Percentiles rank a stretch among this genome's conserved stretches.
These are phyloP conservation scores for Trypethelium eluteriae DNA, from an alignment of 495 filamentous ascomycete genomes.

Conservation along the genomic window DNA sequence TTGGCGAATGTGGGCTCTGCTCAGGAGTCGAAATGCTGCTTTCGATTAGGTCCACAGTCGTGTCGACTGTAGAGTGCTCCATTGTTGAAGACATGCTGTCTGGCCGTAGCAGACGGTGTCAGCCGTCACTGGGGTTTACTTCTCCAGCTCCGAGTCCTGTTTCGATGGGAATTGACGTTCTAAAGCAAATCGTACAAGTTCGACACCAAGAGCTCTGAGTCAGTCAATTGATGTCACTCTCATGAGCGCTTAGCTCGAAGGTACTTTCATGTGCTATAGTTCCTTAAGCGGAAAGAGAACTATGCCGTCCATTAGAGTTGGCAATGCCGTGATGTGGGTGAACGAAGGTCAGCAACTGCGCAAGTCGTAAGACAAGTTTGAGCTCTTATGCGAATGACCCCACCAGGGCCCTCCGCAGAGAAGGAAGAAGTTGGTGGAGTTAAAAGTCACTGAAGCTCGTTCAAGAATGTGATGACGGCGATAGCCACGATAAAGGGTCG, in stretches of 20 bases:
- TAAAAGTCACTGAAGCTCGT: neutral
- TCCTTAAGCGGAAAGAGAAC: neutral
- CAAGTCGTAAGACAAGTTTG: neutral
- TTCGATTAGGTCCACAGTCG: neutral
- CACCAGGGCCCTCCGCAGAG: neutral
- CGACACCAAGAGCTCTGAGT: neutral
- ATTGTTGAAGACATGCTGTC: neutral
- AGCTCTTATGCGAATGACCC: neutral
- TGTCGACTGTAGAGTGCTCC: neutral
- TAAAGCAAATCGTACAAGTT: neutral
- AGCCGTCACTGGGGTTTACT: neutral
- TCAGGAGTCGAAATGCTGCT: neutral
- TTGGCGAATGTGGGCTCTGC: neutral
- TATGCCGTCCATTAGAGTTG: neutral
- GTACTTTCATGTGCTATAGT: slow-evolving; percentile 2
- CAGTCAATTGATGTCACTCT: neutral
- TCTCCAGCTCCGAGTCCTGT: neutral
- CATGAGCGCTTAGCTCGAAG: neutral
- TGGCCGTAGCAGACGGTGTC: neutral
- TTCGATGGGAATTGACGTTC: neutral
- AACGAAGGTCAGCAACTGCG: neutral
- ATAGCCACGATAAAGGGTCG: neutral
- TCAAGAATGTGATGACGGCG: neutral
- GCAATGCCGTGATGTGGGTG: neutral
- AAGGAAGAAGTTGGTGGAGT: neutral